Base-by-base conservation (phyloP, 2,329 filamentous ascomycete genomes). In the Canariomyces notabilis region DNA sequence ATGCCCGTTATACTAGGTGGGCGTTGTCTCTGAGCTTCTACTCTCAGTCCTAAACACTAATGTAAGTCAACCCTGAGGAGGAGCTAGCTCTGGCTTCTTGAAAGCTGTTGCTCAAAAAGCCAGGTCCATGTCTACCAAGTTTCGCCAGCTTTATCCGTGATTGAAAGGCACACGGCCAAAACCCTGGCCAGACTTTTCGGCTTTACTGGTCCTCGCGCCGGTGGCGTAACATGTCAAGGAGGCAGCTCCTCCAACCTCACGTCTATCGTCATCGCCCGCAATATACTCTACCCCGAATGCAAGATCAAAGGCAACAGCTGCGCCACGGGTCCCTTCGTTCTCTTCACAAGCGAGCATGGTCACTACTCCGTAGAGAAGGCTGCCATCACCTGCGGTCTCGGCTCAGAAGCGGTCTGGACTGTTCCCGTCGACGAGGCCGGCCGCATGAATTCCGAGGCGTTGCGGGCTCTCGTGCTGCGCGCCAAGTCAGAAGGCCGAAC, bases 341-440 rank as follows among this genome's bases (percentile, higher is more conserved):
- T 96, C 44, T 96, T 97, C 70, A 96, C 91, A 2, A 88, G 83
- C 55, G 81, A 77, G 1, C 89, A 97, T 64, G 90, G 91, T 0
- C 93, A 97, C 72, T 98, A 97, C 71, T 90, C 84, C 5, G 80
- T 97, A 20, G 89, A 95, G 60, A 97, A 97, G 69, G 90, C 89
- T 2, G 90, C 90, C n/a, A 85, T 91, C 62, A 85, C 91, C 61
- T 85, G 85, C 58, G 93, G 93, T 0, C 77, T 98, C 31, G 93
- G 93, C 8, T 82, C 80, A 21, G 71, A 74, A 16, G 80, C 80
- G 52, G 89, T 95, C 20, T 80, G 85, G 65, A 62, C 75, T 20
- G 85, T 97, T 0, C 77, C 86, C 4, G 80, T 95, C 18, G 88
- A 96, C 63, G 64, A 66, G 0, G 59, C 70, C 9, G 91, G 91